Evolutionary conservation across 495 filamentous ascomycete genomes (phyloP).

Genomic region (Extremus antarcticus): DNA sequence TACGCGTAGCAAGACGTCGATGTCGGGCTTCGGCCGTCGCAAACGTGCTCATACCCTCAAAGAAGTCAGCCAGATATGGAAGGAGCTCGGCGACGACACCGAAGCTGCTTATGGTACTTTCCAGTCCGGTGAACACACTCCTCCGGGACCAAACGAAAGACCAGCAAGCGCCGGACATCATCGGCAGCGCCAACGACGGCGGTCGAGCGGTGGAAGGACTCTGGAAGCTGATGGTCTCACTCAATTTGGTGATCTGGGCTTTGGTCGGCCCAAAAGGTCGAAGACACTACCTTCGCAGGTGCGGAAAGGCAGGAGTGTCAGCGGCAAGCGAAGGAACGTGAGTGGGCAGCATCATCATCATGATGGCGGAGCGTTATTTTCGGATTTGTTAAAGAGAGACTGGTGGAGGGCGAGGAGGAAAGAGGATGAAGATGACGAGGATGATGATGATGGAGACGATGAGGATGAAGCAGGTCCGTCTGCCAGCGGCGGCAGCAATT

Average conservation of each 20-base stretch:
- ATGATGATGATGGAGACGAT: not conserved
- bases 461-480: not conserved
- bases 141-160: not conserved
- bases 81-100: slow-evolving; percentile 30
- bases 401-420: slow-evolving; percentile 18
- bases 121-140: not conserved
- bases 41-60: slow-evolving; percentile 16
- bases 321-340: slow-evolving; percentile 2
- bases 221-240: slow-evolving; percentile 1
- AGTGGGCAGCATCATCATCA: slow-evolving; percentile 10
- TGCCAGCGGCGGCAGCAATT: not conserved
- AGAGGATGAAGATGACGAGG: not conserved
- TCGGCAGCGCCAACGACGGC: slow-evolving; percentile 2
- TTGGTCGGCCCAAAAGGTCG: not conserved
- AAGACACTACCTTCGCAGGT: slow-evolving; percentile 7
- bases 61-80: slow-evolving; percentile 27
- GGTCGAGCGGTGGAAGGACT: slow-evolving; percentile 5
- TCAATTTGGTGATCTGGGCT: not conserved
- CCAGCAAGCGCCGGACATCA: slow-evolving; percentile 4
- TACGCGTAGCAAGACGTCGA: slow-evolving; percentile 1
- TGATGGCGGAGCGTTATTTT: slow-evolving; percentile 14
- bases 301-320: not conserved
- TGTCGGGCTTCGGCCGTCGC: slow-evolving; percentile 5
- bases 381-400: slow-evolving; percentile 16
- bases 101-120: slow-evolving; percentile 15